phyloP scores from a whole-genome alignment of 495 filamentous ascomycete genomes.

The Talaromyces proteolyticus region DNA sequence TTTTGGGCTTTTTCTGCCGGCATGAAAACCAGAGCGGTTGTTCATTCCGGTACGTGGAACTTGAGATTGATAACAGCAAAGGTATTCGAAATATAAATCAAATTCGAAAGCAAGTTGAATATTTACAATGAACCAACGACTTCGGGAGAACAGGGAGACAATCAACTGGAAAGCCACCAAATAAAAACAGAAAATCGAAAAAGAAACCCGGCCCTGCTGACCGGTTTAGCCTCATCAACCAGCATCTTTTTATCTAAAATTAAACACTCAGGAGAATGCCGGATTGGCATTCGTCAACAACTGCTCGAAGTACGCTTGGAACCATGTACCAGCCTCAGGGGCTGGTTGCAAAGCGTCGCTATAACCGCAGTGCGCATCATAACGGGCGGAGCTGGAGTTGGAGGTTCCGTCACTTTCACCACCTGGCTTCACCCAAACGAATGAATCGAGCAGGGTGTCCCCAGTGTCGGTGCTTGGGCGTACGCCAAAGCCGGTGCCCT shows the following conservation, averaged over 20 bases:
- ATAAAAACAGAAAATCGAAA: too few relatives aligned
- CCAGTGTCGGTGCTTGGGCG: constrained; percentile 61
- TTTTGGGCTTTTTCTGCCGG: too few relatives aligned
- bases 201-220: background rate
- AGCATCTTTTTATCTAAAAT: too few relatives aligned
- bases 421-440: constrained; percentile 83
- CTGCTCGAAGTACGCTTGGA: constrained; percentile 73
- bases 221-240: background rate
- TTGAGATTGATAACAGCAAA: too few relatives aligned
- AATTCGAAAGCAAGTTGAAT: too few relatives aligned
- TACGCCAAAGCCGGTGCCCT: constrained; percentile 67
- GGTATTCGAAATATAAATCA: too few relatives aligned
- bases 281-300: constrained; percentile 65
- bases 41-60: too few relatives aligned
- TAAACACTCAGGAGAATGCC: constrained; percentile 10
- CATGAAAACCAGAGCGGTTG: too few relatives aligned
- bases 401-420: constrained; percentile 77
- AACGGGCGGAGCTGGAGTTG: constrained; percentile 53
- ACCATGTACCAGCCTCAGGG: constrained; percentile 76
- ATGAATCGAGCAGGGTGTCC: constrained; percentile 59
- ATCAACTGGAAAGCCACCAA: too few relatives aligned
- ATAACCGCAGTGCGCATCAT: constrained; percentile 68
- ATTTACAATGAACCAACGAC: too few relatives aligned
- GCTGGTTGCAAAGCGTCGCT: constrained; percentile 55
- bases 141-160: too few relatives aligned